phyloP scores from a whole-genome alignment of 306 rosid genomes.

The Malus sieversii region DNA sequence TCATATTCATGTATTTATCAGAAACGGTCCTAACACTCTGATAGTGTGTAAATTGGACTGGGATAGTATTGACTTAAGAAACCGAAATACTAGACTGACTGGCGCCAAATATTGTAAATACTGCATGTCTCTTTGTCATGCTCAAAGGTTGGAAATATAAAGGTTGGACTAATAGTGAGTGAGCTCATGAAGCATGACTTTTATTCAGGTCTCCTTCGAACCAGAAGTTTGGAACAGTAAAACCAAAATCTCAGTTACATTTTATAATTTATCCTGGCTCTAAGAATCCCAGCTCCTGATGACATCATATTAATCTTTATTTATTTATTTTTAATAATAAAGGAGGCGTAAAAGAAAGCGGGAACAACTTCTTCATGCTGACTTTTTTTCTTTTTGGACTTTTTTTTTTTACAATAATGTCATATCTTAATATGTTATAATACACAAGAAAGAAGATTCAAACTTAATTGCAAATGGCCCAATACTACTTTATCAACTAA shows the following conservation, averaged over 20 bases:
- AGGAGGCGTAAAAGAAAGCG: too few species aligned
- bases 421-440: too few species aligned
- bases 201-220: neutral
- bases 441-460: neutral
- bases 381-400: too few species aligned
- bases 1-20: neutral
- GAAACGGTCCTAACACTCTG: neutral
- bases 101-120: neutral
- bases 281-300: too few species aligned
- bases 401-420: too few species aligned
- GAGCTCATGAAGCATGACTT: neutral
- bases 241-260: neutral
- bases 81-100: neutral
- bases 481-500: too few species aligned
- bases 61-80: neutral
- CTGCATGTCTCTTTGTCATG: neutral
- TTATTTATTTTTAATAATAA: too few species aligned
- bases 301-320: too few species aligned
- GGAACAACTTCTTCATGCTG: too few species aligned
- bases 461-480: neutral
- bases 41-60: neutral
- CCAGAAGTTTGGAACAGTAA: neutral
- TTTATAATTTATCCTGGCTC: neutral
- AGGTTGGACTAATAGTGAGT: neutral
- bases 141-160: neutral